These are phyloP conservation scores for Chaetomium fimeti DNA, from an alignment of 495 filamentous ascomycete genomes.

Conservation along the genomic window DNA sequence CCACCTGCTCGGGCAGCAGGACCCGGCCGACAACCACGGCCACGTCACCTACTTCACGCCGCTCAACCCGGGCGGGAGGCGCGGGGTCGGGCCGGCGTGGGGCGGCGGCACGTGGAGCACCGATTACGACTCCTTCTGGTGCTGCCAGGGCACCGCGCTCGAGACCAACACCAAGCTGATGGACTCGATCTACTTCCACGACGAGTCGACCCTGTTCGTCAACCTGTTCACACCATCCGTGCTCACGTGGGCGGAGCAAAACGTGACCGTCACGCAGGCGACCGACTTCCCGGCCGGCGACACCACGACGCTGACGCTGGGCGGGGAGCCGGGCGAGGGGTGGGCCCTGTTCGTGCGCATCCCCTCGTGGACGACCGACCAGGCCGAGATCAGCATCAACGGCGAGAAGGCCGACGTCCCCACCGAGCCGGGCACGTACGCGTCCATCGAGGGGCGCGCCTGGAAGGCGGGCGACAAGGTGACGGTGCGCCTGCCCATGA, in stretches of 20 bases:
- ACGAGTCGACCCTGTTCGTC: conserved; percentile 31
- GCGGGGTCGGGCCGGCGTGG: conserved; percentile 30
- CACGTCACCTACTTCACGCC: conserved; percentile 44
- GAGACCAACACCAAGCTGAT: conserved; percentile 30
- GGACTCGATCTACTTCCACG: conserved; percentile 27
- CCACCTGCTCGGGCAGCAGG: conserved; percentile 40
- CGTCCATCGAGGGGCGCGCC: conserved; percentile 24
- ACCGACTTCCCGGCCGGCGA: conserved; percentile 35
- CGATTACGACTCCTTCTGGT: conserved; percentile 30
- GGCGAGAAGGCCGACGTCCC: conserved; percentile 22
- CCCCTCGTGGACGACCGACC: conserved; percentile 34
- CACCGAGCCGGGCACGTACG: conserved; percentile 33
- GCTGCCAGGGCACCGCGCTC: conserved; percentile 28
- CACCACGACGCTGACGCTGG: conserved; percentile 32
- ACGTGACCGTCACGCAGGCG: conserved; percentile 32
- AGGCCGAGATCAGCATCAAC: conserved; percentile 35
- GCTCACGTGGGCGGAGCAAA: conserved; percentile 33
- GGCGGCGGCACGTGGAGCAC: conserved; percentile 31
- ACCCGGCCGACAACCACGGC: conserved; percentile 35
- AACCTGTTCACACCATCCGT: conserved; percentile 40
- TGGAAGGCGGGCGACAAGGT: conserved; percentile 40
- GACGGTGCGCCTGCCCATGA: conserved; percentile 36
- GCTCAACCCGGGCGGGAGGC: conserved; percentile 36
- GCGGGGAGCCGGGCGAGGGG: conserved; percentile 9
- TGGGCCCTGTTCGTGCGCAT: conserved; percentile 37